Percentiles rank a stretch among this genome's conserved stretches.
Conservation (phyloP, 352 stramenopile genomes). For the Stramenopiles sp. region DNA sequence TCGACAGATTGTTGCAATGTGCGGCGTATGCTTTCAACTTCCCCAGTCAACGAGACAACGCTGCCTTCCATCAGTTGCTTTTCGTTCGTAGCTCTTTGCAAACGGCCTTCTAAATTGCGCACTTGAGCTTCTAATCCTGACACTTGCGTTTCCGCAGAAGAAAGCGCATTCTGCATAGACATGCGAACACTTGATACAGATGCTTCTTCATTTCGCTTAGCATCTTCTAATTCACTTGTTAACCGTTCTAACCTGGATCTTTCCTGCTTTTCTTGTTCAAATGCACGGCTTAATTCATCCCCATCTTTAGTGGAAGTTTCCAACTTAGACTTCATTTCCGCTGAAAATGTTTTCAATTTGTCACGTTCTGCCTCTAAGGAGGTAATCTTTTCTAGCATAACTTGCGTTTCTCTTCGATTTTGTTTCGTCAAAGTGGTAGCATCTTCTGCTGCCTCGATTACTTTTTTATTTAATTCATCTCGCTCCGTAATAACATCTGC, state of each 20-base stretch:
- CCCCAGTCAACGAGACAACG: slow-evolving; percentile 7
- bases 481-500: background rate
- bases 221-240: background rate
- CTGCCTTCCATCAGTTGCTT: slow-evolving; percentile 8
- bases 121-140: slow-evolving; percentile 3
- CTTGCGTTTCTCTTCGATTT: background rate
- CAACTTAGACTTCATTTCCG: background rate
- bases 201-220: background rate
- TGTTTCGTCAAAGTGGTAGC: background rate
- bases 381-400: background rate
- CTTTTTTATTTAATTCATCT: background rate
- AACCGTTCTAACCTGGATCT: background rate
- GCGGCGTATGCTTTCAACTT: slow-evolving; percentile 3
- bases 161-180: background rate
- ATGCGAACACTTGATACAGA: background rate
- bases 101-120: slow-evolving; percentile 1
- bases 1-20: background rate
- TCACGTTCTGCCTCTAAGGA: background rate
- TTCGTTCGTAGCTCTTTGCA: slow-evolving; percentile 12
- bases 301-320: background rate
- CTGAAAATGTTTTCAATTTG: background rate
- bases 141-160: background rate
- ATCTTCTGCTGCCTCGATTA: background rate
- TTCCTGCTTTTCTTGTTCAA: background rate
- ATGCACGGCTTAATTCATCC: background rate